These are phyloP conservation scores for Coffea humblotiana DNA, from an alignment of 305 asterid genomes.

Conservation along the genomic window DNA sequence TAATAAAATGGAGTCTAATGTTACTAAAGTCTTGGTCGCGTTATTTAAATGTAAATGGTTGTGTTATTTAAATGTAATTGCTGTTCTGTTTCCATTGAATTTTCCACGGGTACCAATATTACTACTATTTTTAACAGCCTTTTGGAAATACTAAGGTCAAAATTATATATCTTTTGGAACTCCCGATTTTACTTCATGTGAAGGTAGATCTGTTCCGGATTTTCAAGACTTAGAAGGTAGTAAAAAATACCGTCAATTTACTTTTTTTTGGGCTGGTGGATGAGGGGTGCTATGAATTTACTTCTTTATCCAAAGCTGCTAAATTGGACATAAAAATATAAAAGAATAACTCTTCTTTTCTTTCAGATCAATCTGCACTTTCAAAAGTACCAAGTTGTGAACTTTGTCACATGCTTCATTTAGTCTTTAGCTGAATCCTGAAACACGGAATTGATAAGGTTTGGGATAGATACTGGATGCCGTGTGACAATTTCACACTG, in stretches of 20 bases:
- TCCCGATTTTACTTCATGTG: too few relatives aligned
- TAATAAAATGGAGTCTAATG: neutral
- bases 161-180: neutral
- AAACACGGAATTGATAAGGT: neutral
- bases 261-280: neutral
- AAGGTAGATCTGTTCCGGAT: neutral
- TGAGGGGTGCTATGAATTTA: neutral
- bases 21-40: neutral
- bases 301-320: neutral
- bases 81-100: constrained; percentile 29
- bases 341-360: neutral
- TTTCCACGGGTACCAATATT: neutral
- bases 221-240: neutral
- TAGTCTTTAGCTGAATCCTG: neutral
- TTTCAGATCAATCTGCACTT: neutral
- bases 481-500: neutral
- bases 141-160: neutral
- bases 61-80: constrained; percentile 1
- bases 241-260: neutral
- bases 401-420: neutral
- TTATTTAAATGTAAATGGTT: too few relatives aligned
- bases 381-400: neutral
- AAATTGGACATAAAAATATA: neutral
- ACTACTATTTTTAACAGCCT: neutral
- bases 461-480: neutral